Evolutionary conservation across 805 yeast genomes (phyloP), one percentile per base, ranked within the genome.

Genomic region (Yarrowia bubula): DNA sequence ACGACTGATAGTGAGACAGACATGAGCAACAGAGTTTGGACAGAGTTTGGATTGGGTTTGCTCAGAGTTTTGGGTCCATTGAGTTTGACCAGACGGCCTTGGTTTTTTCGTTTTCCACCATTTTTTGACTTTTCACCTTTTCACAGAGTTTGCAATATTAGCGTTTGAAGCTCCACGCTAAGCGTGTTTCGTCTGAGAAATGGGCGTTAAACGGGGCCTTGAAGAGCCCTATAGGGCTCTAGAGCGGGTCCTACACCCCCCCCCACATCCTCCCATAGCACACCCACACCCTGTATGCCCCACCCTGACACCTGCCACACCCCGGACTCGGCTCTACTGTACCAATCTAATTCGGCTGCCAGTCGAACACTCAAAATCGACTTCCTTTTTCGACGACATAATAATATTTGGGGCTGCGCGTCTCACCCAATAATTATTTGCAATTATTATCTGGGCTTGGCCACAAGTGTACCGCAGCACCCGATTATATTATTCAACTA

Each of bases 291-390:
- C 28, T 22, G 28, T 22, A 3, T 22, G 28, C 28, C 13, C 9
- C 13, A 7, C 32, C 2, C 18, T 37, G 58, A 37, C 58, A 51
- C 17, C 58, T 51, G 43, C 43, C 43, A 38, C 43, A 7, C 17
- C 58, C 42, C 58, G 35, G 33, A 38, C 58, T 38, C 43, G 58
- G 58, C 57, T 51, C 58, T 51, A 37, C 58, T 37, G 58, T 18
- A 37, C 58, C 33, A 51, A 51, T 51, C 58, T 51, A 51, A 51
- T 51, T 51, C 58, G 43, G 58, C 43, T 51, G 58, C 58, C 58
- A 51, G 18, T 35, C 57, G 28, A 48, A 51, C 33, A 37, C 43
- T 51, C 58, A 48, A 48, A 48, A 48, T 41, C 55, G 41, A 48
- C 55, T 48, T 48, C 41, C 55, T 48, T 33, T 48, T 48, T 48